These are phyloP conservation scores for Didymella exigua DNA, from an alignment of 2,329 filamentous ascomycete genomes.

Conservation along the genomic window DNA sequence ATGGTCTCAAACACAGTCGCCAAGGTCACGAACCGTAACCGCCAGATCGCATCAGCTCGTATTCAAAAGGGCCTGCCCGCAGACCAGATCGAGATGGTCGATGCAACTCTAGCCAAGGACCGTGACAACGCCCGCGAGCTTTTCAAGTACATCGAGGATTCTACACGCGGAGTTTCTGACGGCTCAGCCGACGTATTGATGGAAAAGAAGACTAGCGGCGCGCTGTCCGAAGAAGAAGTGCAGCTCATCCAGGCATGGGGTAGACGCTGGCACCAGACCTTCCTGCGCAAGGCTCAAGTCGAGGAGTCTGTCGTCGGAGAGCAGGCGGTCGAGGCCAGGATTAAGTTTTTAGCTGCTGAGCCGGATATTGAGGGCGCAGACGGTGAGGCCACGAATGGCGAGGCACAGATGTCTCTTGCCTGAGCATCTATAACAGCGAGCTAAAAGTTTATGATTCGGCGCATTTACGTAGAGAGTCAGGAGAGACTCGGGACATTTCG, in stretches of 20 bases:
- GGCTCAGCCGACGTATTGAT: conserved; percentile 77
- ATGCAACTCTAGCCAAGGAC: conserved; percentile 72
- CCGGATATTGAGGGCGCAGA: conserved; percentile 34
- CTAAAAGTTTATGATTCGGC: neutral
- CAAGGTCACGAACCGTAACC: conserved; percentile 86
- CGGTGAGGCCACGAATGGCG: conserved; percentile 34
- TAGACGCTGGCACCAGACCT: conserved; percentile 83
- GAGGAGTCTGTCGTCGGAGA: conserved; percentile 76
- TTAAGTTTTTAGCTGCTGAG: conserved; percentile 42
- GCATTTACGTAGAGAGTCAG: neutral
- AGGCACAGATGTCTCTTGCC: conserved; percentile 27
- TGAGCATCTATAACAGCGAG: neutral
- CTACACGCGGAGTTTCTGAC: conserved; percentile 71
- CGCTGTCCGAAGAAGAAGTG: conserved; percentile 51
- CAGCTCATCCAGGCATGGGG: conserved; percentile 79
- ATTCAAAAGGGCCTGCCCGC: conserved; percentile 62
- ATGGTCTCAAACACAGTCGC: conserved; percentile 85
- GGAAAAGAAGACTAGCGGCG: conserved; percentile 65
- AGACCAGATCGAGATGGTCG: conserved; percentile 65
- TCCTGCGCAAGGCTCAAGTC: conserved; percentile 78
- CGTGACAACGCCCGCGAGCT: conserved; percentile 76
- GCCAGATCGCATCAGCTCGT: conserved; percentile 74
- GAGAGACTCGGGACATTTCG: neutral
- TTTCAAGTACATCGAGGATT: conserved; percentile 81
- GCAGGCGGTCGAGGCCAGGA: conserved; percentile 56